Percentiles rank a stretch among this genome's conserved stretches.
Conservation (phyloP, 495 filamentous ascomycete species). For the Achaetomiella virescens region DNA sequence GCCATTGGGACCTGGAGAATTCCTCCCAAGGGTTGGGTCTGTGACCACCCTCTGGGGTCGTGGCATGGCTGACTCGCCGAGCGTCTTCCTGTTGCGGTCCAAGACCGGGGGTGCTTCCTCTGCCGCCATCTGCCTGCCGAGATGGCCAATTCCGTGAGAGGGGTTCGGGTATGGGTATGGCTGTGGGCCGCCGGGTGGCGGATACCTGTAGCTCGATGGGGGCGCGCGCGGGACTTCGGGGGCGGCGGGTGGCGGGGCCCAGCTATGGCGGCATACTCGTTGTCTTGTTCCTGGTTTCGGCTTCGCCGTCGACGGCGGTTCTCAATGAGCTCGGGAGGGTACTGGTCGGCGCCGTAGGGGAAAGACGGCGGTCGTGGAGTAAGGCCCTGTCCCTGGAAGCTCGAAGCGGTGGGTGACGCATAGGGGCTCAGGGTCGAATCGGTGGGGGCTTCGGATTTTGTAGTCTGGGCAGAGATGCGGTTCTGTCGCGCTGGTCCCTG, state of each 20-base stretch:
- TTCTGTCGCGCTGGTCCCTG: conserved; percentile 32
- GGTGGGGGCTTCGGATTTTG: conserved; percentile 42
- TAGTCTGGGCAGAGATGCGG: conserved; percentile 39
- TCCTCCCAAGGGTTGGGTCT: conserved; percentile 15
- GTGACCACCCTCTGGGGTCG: conserved; percentile 22
- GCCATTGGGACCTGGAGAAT: conserved; percentile 7
- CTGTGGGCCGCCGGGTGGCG: conserved; percentile 38
- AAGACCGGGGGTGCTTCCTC: conserved; percentile 36
- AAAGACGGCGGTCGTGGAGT: conserved; percentile 47
- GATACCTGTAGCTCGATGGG: conserved; percentile 51
- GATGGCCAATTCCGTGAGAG: conserved; percentile 20
- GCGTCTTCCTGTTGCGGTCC: conserved; percentile 28
- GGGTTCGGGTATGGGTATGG: conserved; percentile 25
- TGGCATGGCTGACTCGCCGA: conserved; percentile 25
- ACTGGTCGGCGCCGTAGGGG: conserved; percentile 40
- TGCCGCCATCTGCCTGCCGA: conserved; percentile 32
- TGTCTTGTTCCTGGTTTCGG: conserved; percentile 30
- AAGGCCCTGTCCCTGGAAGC: conserved; percentile 40
- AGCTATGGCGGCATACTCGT: conserved; percentile 21
- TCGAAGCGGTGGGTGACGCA: conserved; percentile 44
- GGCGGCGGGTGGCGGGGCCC: conserved; percentile 43
- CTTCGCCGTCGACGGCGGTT: conserved; percentile 32
- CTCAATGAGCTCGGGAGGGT: conserved; percentile 37
- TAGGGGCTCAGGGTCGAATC: conserved; percentile 48
- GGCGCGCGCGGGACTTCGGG: conserved; percentile 55